These are phyloP conservation scores for Aphanomyces invadans DNA, from an alignment of 352 stramenopile species.

Conservation along the genomic window DNA sequence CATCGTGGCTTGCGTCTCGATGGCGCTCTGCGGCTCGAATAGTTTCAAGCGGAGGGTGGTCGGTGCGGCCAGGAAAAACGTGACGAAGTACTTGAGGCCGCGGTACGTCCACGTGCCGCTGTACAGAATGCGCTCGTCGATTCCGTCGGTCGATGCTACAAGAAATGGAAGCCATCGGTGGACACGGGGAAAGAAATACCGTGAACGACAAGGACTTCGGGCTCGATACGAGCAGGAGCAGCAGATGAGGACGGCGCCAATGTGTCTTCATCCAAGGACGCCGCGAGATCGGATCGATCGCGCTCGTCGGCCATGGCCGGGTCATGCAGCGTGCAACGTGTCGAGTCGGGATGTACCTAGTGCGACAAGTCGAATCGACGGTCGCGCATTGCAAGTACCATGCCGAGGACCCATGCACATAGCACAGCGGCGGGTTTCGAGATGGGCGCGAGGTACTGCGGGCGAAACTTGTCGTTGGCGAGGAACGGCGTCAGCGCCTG, in stretches of 20 bases:
- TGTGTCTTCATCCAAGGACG: conserved; percentile 2
- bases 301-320: background rate
- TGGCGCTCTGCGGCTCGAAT: conserved; percentile 69
- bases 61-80: conserved; percentile 48
- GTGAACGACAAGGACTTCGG: conserved; percentile 7
- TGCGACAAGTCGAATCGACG: background rate
- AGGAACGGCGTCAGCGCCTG: conserved; percentile 53
- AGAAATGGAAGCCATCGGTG: too few relatives aligned
- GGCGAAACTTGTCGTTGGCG: conserved; percentile 65
- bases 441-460: conserved; percentile 44
- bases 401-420: conserved; percentile 56
- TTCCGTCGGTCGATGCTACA: background rate
- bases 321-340: conserved; percentile 1
- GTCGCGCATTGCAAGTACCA: background rate
- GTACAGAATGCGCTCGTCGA: conserved; percentile 27
- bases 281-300: background rate
- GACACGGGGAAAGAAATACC: too few relatives aligned
- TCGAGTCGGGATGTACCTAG: background rate
- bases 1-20: conserved; percentile 63
- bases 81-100: conserved; percentile 67
- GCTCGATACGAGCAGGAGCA: too few relatives aligned
- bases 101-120: conserved; percentile 63
- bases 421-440: conserved; percentile 43
- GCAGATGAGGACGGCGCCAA: too few relatives aligned
- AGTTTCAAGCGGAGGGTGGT: conserved; percentile 53